These are phyloP conservation scores for Russula abietina DNA, from an alignment of 768 basidiomycete genomes.

Conservation along the genomic window DNA sequence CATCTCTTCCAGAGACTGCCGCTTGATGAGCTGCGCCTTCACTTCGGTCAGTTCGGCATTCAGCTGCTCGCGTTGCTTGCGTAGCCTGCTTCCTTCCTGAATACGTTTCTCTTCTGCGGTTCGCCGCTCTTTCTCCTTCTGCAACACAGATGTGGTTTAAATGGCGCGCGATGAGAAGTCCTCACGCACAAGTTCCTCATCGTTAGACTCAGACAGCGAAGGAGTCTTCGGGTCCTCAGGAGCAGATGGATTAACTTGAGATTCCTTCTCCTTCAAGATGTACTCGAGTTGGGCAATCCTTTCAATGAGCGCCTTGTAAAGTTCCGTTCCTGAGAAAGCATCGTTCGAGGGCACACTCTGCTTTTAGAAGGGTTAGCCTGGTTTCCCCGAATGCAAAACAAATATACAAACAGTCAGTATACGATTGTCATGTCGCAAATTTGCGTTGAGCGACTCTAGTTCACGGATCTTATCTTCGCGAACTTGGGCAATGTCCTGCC, in stretches of 20 bases:
- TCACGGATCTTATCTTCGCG: conserved; percentile 29
- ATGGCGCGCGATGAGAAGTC: not conserved
- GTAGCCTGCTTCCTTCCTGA: conserved; percentile 21
- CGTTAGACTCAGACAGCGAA: conserved; percentile 9
- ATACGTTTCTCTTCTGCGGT: conserved; percentile 19
- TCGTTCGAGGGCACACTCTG: conserved; percentile 21
- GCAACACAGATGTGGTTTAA: not conserved
- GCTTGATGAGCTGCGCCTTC: conserved; percentile 22
- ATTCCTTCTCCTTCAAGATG: conserved; percentile 20
- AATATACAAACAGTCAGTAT: conserved; percentile 14
- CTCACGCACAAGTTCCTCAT: conserved; percentile 13
- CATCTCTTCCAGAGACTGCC: conserved; percentile 19
- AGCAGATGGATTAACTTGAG: not conserved
- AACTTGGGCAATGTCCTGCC: conserved; percentile 39
- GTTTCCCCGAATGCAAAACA: not conserved
- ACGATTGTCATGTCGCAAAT: conserved; percentile 27
- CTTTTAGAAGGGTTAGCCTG: conserved; percentile 2
- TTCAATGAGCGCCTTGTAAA: conserved; percentile 14
- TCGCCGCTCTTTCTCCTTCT: conserved; percentile 19
- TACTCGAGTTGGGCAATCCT: conserved; percentile 14
- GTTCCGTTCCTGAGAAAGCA: conserved; percentile 11
- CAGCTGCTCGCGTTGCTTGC: conserved; percentile 23
- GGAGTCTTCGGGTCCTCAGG: conserved; percentile 8
- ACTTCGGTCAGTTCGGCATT: conserved; percentile 23
- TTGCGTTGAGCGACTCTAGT: conserved; percentile 19